phyloP scores from a whole-genome alignment of 805 yeast genomes.

The Saccharomyces kudriavzevii region DNA sequence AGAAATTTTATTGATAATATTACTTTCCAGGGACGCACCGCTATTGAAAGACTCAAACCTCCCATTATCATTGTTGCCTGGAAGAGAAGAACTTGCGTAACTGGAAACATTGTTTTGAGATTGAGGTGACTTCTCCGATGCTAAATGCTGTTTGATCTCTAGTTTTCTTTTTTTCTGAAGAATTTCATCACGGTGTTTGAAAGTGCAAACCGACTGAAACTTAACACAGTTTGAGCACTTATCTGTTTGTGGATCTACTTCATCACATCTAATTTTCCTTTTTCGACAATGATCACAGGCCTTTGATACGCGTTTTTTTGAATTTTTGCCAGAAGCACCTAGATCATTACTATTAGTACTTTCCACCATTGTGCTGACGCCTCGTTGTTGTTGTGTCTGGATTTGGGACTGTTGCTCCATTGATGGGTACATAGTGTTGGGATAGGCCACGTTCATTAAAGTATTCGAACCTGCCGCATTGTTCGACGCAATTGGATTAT shows the following conservation, averaged over 20 bases:
- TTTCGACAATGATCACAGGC: conserved; percentile 31
- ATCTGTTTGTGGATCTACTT: conserved; percentile 13
- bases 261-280: conserved; percentile 27
- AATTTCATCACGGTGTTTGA: conserved; percentile 16
- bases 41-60: not conserved
- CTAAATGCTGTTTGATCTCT: not conserved
- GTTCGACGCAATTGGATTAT: not conserved
- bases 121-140: not conserved
- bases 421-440: not conserved
- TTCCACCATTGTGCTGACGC: not conserved
- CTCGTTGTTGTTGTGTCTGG: not conserved
- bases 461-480: not conserved
- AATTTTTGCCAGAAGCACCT: not conserved
- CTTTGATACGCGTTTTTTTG: conserved; percentile 23
- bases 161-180: not conserved
- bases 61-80: not conserved
- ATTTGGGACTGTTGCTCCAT: not conserved
- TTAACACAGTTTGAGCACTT: conserved; percentile 27
- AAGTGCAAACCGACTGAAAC: conserved; percentile 20
- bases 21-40: not conserved
- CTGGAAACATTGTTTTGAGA: not conserved
- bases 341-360: not conserved
- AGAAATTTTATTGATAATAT: not conserved
- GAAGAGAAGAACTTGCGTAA: not conserved
- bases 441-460: not conserved